Evolutionary conservation across 2,329 filamentous ascomycete genomes (phyloP), one percentile per base, ranked within the genome.

Genomic region (Diaporthe citri): DNA sequence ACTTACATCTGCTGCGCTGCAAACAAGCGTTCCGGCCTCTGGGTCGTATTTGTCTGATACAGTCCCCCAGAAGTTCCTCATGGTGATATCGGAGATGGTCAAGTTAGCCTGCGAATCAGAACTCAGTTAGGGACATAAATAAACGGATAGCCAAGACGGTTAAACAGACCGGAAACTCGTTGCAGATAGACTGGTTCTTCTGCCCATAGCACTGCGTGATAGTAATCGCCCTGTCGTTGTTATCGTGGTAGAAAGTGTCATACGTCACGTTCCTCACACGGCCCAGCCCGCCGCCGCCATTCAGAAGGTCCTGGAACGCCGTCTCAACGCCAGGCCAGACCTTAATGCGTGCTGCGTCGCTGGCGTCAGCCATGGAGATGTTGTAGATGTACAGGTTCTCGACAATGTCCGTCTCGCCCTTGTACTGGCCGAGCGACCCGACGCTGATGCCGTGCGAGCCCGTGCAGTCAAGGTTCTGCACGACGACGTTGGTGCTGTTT

Each of bases 261-360:
- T 91, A 93, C 12, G 90, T 92, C 9, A 76, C 72, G 25, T 76
- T 76, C 36, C 48, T 56, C n/a, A 76, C 74, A 31, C 74, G 74
- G 9, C 74, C 74, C 3, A 73, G 64, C 2, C 74, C 74, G 10
- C 74, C 74, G 15, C 74, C 74, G 7, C 74, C 74, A 13, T 74
- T 60, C 8, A 76, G 51, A 3, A 74, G 72, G 5, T 73, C 60
- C 25, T 56, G 57, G 20, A 71, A 57, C 22, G 52, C 59, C 22
- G 70, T 76, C 31, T 76, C 64, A 10, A 76, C 80, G 75, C 89
- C 90, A 0, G 89, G 89, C 89, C 90, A 93, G 78, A 91, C 90
- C 82, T 93, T 93, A 84, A 93, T 92, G 73, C 91, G 89, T 0
- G 90, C 91, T 59, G 89, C 90, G 77, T 92, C 88, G 25, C 74